phyloP scores from a whole-genome alignment of 2,329 filamentous ascomycete genomes.

The Ophiocordyceps robertsii region DNA sequence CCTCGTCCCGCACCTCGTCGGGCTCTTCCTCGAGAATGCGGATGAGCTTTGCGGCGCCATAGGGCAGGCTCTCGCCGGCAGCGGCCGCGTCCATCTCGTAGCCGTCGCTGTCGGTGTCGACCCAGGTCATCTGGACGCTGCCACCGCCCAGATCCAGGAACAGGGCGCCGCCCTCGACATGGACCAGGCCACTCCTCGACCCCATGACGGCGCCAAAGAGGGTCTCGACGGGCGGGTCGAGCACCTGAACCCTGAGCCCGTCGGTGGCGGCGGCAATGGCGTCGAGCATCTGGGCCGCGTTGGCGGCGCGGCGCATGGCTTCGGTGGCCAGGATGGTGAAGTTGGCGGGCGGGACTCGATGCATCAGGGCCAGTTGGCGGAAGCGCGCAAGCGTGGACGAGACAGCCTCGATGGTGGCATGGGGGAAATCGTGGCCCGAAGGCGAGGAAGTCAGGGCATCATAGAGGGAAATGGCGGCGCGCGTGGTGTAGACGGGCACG shows the following conservation, averaged over 20 bases:
- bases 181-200: slow-evolving; percentile 58
- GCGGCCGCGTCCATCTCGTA: slow-evolving; percentile 41
- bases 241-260: slow-evolving; percentile 56
- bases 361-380: slow-evolving; percentile 54
- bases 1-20: slow-evolving; percentile 25
- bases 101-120: slow-evolving; percentile 31
- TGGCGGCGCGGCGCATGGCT: slow-evolving; percentile 69
- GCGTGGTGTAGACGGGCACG: slow-evolving; percentile 63
- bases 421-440: slow-evolving; percentile 28
- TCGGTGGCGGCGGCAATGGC: slow-evolving; percentile 47
- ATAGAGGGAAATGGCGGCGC: slow-evolving; percentile 73
- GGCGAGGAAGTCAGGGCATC: slow-evolving; percentile 54
- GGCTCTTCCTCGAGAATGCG: slow-evolving; percentile 30
- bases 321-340: slow-evolving; percentile 76
- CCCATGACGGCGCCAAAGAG: slow-evolving; percentile 67
- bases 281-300: slow-evolving; percentile 53
- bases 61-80: slow-evolving; percentile 44
- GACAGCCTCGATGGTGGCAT: slow-evolving; percentile 50
- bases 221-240: slow-evolving; percentile 72
- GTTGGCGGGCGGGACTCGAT: slow-evolving; percentile 50
- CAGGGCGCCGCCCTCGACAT: slow-evolving; percentile 50
- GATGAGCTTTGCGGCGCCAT: slow-evolving; percentile 45
- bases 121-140: slow-evolving; percentile 52
- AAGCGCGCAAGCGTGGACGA: slow-evolving; percentile 56
- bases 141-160: slow-evolving; percentile 80